Base-by-base conservation (phyloP, 106 monocot species). In the Dendrobium nobile region DNA sequence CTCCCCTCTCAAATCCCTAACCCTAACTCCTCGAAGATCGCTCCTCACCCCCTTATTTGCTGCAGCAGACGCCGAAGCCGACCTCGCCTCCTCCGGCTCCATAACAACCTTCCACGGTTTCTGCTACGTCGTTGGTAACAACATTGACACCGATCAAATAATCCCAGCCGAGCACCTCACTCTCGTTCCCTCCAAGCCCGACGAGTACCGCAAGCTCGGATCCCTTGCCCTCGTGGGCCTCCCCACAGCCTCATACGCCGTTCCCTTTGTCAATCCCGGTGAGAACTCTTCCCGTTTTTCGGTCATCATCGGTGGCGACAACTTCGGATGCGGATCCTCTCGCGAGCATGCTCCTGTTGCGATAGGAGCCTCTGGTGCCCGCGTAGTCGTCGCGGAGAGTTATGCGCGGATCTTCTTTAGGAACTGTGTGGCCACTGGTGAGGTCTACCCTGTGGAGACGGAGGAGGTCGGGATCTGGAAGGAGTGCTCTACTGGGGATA, bases 101-200 rank as follows among this genome's bases (percentile, higher is more conserved):
- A 7, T 84, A 20, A 45, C 80, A 24, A 68, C 80, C 73, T 92
- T 95, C 88, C 94, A 98, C 82, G 98, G 98, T 55, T 79, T 79
- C 22, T 98, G 98, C 91, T 98, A 88, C 85, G 98, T 98, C 9
- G 72, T 98, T 80, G 89, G 92, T 27, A 84, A 98, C 87, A 98
- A 98, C 92, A 98, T 98, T 84, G 98, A 98, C 83, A 98, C 98
- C 47, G 98, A 98, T 64, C 98, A 98, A 84, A 98, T 98, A 84
- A 98, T 98, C 75, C 98, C 98, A 1, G 98, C 98, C 6, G 92
- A 98, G 82, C 75, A 98, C 86, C 88, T 98, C 15, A 98, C 98
- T 73, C 92, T 98, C 3, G 95, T 98, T 64, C 98, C 98, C 4
- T 98, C 98, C 80, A 98, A 98, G 9, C 92, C 94, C 75, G 94